These are phyloP conservation scores for Venturia pyrina DNA, from an alignment of 2,329 filamentous ascomycete species.

Conservation along the genomic window DNA sequence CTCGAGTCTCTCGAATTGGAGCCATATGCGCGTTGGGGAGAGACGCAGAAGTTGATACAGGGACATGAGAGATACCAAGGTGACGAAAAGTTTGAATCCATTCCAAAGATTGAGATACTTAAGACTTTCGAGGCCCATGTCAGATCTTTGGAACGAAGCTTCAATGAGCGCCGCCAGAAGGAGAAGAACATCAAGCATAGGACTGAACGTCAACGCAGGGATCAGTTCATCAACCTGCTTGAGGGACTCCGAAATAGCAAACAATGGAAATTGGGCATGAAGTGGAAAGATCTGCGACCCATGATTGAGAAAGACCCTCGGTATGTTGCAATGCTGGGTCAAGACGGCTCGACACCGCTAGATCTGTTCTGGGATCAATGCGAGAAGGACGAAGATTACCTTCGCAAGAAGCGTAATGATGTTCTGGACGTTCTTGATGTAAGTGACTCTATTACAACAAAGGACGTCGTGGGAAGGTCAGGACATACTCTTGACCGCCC, in stretches of 20 bases:
- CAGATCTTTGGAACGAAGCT: slow-evolving; percentile 78
- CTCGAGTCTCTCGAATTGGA: slow-evolving; percentile 71
- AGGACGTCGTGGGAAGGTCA: not conserved
- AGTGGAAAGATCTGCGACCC: slow-evolving; percentile 75
- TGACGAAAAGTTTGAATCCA: slow-evolving; percentile 74
- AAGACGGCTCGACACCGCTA: slow-evolving; percentile 70
- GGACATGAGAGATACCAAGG: slow-evolving; percentile 65
- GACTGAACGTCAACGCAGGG: slow-evolving; percentile 76
- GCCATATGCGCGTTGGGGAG: slow-evolving; percentile 89
- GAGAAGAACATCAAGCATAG: slow-evolving; percentile 74
- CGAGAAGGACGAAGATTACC: slow-evolving; percentile 84
- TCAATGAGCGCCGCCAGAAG: slow-evolving; percentile 84
- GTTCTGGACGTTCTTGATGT: slow-evolving; percentile 84
- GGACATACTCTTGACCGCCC: slow-evolving; percentile 6
- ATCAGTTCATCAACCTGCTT: slow-evolving; percentile 67
- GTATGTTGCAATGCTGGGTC: slow-evolving; percentile 74
- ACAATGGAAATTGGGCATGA: slow-evolving; percentile 79
- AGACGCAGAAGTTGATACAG: slow-evolving; percentile 75
- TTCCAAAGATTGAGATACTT: slow-evolving; percentile 83
- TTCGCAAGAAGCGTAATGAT: slow-evolving; percentile 71
- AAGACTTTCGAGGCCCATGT: slow-evolving; percentile 92
- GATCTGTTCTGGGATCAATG: slow-evolving; percentile 95
- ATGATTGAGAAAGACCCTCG: slow-evolving; percentile 70
- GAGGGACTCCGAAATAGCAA: slow-evolving; percentile 62
- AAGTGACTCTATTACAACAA: slow-evolving; percentile 26